Percentiles rank a stretch among this genome's conserved stretches.
phyloP scores from a whole-genome alignment of 257 asterid genomes.

The Hygrophila difformis region DNA sequence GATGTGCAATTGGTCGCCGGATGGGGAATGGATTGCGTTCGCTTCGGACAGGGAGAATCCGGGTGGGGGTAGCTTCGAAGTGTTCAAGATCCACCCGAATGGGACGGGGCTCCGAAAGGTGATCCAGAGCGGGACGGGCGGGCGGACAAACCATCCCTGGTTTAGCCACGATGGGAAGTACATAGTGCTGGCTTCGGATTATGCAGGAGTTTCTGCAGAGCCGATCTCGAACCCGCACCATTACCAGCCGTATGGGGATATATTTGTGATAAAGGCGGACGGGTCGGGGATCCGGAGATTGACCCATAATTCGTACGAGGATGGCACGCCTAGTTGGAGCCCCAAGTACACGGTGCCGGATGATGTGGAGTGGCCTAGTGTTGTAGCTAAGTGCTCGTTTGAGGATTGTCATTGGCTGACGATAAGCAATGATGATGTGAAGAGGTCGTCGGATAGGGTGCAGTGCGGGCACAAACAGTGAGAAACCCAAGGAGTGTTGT shows the following conservation, averaged over 20 bases:
- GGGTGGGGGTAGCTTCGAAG: conserved; percentile 65
- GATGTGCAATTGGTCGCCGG: conserved; percentile 90
- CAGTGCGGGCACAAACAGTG: conserved; percentile 6
- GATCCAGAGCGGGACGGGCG: conserved; percentile 72
- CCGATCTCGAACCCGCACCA: conserved; percentile 82
- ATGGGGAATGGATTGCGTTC: conserved; percentile 78
- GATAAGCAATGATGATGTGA: conserved; percentile 8
- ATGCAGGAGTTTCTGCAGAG: conserved; percentile 86
- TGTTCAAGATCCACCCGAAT: conserved; percentile 70
- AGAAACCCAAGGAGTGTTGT: no score
- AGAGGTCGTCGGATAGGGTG: conserved; percentile 2
- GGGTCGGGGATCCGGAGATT: conserved; percentile 52
- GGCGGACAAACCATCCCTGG: conserved; percentile 84
- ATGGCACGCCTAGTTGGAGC: conserved; percentile 86
- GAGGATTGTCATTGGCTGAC: conserved; percentile 77
- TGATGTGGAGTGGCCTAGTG: conserved; percentile 50
- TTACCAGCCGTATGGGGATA: conserved; percentile 85
- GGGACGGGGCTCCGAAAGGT: conserved; percentile 74
- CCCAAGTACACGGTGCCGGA: conserved; percentile 27
- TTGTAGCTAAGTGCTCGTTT: conserved; percentile 46
- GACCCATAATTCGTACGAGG: conserved; percentile 78
- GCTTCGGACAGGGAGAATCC: conserved; percentile 80
- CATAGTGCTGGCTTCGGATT: conserved; percentile 68
- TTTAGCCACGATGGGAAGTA: conserved; percentile 76
- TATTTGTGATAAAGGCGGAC: conserved; percentile 53